Base-by-base conservation (phyloP, 2,329 filamentous ascomycete genomes). In the Cercospora janseana region DNA sequence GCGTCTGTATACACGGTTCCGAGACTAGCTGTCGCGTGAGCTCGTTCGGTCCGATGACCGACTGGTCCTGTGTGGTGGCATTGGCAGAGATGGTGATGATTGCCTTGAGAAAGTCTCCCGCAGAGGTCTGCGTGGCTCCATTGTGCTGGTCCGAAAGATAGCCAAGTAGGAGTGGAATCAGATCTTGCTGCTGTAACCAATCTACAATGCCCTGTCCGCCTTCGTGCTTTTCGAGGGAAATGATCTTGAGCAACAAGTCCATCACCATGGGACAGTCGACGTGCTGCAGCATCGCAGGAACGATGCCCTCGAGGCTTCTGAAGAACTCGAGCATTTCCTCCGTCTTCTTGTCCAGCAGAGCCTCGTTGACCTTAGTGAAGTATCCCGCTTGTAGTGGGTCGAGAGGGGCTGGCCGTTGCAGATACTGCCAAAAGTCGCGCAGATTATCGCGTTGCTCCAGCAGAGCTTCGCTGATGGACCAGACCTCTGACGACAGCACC, bases 21-120 rank as follows among this genome's bases (percentile, higher is more conserved):
- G 93, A 97, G 1, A 98, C 93, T 3, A 98, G 79, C 70, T 98
- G 90, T 31, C 93, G 85, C 4, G 93, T 98, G 42, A 98, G 80
- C 66, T 95, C 93, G 68, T 98, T 98, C 3, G 93, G 93, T 3
- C 93, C 93, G 66, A 98, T 97, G 63, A 94, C 96, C n/a, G 92
- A 93, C 67, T 96, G 91, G 65, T 98, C 93, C 64, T 96, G 95
- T 62, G 95, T 93, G 1, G 92, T 96, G 3, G 93, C 93, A 66
- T 98, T 98, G 54, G 93, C 93, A 1, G 93, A 97, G 51, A 98
- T 96, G 20, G 93, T 98, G 60, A 98, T 97, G 66, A 98, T 96
- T 32, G 93, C 93, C 70, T 98, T 98, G 63, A 98, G 80, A 61
- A 98, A 98, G 67, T 98, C 93, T 34, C 93, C 93, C 1, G 93